Percentiles rank a stretch among this genome's conserved stretches.
These are phyloP conservation scores for Cardamine resedifolia DNA, from an alignment of 345 rosid genomes.

Conservation along the genomic window DNA sequence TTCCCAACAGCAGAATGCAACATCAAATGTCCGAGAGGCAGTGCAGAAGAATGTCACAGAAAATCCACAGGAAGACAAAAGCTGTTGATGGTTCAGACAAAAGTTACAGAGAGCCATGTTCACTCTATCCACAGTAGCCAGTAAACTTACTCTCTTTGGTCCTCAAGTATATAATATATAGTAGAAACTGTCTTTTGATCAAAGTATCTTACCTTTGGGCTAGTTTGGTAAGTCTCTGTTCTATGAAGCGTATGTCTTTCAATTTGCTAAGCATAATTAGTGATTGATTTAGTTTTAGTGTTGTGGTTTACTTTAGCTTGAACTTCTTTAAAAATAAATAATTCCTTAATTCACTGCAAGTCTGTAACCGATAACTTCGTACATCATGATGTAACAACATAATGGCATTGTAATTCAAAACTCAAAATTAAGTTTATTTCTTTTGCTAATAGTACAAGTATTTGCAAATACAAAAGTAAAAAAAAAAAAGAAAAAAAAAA, in stretches of 20 bases:
- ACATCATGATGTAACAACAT: neutral
- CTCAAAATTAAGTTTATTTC: neutral
- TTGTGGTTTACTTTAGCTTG: constrained; percentile 14
- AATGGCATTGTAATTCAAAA: neutral
- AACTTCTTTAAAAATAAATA: neutral
- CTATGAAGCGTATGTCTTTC: neutral
- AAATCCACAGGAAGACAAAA: constrained; percentile 18
- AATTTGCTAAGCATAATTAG: neutral
- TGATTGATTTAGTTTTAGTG: neutral
- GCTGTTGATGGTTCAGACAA: constrained; percentile 12
- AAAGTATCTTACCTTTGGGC: neutral
- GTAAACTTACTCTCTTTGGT: constrained; percentile 5
- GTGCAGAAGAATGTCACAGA: constrained; percentile 1
- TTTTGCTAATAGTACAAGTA: neutral
- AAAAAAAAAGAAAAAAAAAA: too few species aligned
- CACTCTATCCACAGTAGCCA: constrained; percentile 1
- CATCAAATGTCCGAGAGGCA: constrained; percentile 16
- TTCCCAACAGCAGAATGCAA: constrained; percentile 1
- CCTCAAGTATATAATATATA: constrained; percentile 11
- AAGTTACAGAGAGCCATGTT: neutral
- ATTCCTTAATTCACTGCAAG: neutral
- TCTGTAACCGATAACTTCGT: neutral
- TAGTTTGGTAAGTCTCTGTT: neutral
- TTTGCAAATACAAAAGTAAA: neutral
- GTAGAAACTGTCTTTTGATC: constrained; percentile 14